Evolutionary conservation across 768 basidiomycete genomes (phyloP).

Genomic region (Tricholomella constricta): DNA sequence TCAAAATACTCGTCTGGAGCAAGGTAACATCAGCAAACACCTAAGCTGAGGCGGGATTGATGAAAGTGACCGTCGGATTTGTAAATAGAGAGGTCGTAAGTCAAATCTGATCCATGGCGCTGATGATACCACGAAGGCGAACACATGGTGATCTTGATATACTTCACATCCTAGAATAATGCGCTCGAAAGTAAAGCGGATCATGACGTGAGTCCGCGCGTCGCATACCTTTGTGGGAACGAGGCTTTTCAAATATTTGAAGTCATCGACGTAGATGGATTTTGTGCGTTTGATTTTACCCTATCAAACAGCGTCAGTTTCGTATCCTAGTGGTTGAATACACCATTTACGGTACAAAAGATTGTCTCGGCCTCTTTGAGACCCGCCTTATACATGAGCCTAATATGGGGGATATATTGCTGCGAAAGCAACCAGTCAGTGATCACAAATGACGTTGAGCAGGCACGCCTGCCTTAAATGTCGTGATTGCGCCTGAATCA

Average conservation of each 20-base stretch:
- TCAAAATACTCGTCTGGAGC: slow-evolving; percentile 51
- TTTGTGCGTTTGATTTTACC: slow-evolving; percentile 63
- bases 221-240: slow-evolving; percentile 52
- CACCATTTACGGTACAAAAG: slow-evolving; percentile 42
- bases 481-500: slow-evolving; percentile 41
- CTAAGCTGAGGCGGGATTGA: background rate
- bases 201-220: background rate
- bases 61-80: slow-evolving; percentile 51
- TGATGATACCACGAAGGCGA: slow-evolving; percentile 76
- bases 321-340: slow-evolving; percentile 7
- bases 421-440: slow-evolving; percentile 14
- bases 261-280: slow-evolving; percentile 65
- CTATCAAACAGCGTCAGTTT: slow-evolving; percentile 34
- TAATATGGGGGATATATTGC: slow-evolving; percentile 51
- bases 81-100: slow-evolving; percentile 62
- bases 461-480: slow-evolving; percentile 47
- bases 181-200: slow-evolving; percentile 11
- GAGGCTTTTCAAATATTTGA: slow-evolving; percentile 58
- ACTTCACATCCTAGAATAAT: slow-evolving; percentile 53
- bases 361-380: slow-evolving; percentile 39
- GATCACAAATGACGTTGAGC: slow-evolving; percentile 1
- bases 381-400: slow-evolving; percentile 42
- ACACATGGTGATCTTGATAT: slow-evolving; percentile 72
- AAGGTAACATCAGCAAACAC: background rate
- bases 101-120: slow-evolving; percentile 58